Evolutionary conservation across 1,284 basidiomycete genomes (phyloP), one percentile per base, ranked within the genome.

Genomic region (Porogramme epimiltina): DNA sequence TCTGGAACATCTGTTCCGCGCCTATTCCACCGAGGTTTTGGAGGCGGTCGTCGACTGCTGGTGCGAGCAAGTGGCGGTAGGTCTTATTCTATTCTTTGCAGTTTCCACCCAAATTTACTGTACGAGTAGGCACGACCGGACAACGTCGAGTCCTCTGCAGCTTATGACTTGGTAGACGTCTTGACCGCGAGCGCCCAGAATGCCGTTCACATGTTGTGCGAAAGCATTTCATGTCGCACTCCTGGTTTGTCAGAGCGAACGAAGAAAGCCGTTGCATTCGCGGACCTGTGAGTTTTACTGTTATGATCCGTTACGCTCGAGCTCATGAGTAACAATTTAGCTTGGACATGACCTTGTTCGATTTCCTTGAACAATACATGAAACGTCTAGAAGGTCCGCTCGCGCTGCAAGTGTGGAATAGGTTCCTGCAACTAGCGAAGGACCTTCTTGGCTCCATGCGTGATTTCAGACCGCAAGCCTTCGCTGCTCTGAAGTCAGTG

Each of bases 281-380:
- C 83, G 5, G 81, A 84, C 49, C 66, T 91, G 91, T 92, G 56
- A 62, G 84, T 70, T 13, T 10, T 44, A 28, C 40, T 19, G 45
- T 44, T 36, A 31, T n/a, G 34, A 37, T 16, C 5, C 34, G 34
- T 9, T 4, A 37, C 28, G 13, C 42, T 25, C 10, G 5, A 25
- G 34, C 45, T 33, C 40, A 54, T 23, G 60, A 44, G 24, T 18
- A 23, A 40, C 22, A 51, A 40, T 47, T 18, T 52, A 93, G 90
- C 49, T 78, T 81, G 20, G 91, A 93, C 55, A 68, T 70, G 11
- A 77, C 79, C 9, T 64, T 94, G 19, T 93, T 94, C 74, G 81
- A 78, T 34, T 98, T 98, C 70, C 76, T 98, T 31, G 94, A 98
- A 62, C 84, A 86, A 51, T 98, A 98, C 65, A 70, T 97, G n/a